A percentile compares a stretch with the other conserved stretches of the same genome.
Conservation (phyloP, 2,329 filamentous ascomycete genomes). For the Aspergillus viridinutans region DNA sequence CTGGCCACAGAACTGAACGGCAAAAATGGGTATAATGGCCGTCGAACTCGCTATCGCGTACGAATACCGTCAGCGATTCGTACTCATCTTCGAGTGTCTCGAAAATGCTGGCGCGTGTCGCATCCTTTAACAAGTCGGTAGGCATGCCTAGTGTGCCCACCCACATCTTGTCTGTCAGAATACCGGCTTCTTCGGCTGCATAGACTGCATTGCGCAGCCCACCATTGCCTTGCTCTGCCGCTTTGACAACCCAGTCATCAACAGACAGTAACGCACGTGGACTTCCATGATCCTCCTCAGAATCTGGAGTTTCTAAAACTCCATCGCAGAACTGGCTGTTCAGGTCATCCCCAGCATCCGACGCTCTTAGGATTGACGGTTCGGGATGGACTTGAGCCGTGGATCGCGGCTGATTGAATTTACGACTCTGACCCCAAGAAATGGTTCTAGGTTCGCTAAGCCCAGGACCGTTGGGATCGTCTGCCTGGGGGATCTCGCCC, state of each 20-base stretch:
- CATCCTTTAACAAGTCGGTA: slow-evolving; percentile 72
- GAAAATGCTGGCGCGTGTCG: slow-evolving; percentile 75
- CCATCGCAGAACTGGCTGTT: slow-evolving; percentile 21
- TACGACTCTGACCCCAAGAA: slow-evolving; percentile 65
- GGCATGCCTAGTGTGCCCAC: slow-evolving; percentile 91
- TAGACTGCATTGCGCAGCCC: slow-evolving; percentile 82
- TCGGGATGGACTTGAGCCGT: slow-evolving; percentile 70
- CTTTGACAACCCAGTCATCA: slow-evolving; percentile 74
- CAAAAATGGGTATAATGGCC: slow-evolving; percentile 93
- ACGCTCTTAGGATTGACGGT: slow-evolving; percentile 62
- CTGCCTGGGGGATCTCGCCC: slow-evolving; percentile 24
- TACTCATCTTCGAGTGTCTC: slow-evolving; percentile 74
- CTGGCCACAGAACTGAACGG: slow-evolving; percentile 93
- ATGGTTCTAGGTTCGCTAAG: slow-evolving; percentile 66
- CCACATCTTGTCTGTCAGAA: slow-evolving; percentile 71
- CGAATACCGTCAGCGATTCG: slow-evolving; percentile 77
- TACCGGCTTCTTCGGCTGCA: slow-evolving; percentile 67
- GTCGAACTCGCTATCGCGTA: slow-evolving; percentile 85
- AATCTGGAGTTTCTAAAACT: slow-evolving; percentile 6
- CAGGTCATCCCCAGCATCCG: slow-evolving; percentile 11
- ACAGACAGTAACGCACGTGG: slow-evolving; percentile 60
- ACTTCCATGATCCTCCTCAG: slow-evolving; percentile 50
- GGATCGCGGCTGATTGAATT: slow-evolving; percentile 73
- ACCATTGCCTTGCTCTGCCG: slow-evolving; percentile 85
- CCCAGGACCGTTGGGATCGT: slow-evolving; percentile 28